Conservation (phyloP, 345 rosid species). For the Mallotus nudiflorus region DNA sequence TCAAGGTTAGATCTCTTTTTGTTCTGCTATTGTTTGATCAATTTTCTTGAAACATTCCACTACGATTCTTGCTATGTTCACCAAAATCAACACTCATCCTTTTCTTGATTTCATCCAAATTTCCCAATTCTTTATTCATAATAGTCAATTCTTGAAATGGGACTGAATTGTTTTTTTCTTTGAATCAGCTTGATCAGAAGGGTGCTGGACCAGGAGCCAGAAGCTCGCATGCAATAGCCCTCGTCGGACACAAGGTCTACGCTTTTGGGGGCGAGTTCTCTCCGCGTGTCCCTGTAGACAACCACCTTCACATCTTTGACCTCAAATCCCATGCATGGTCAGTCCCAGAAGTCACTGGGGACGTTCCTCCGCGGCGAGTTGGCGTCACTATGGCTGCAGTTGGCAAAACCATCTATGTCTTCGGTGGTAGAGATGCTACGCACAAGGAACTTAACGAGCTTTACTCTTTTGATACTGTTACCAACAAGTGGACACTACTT, state of each 20-base stretch:
- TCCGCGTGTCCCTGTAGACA: slow-evolving; percentile 91
- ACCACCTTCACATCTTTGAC: slow-evolving; percentile 68
- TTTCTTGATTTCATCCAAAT: too few species aligned
- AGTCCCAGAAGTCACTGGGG: slow-evolving; percentile 53
- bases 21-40: background rate
- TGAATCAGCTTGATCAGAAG: slow-evolving; percentile 62
- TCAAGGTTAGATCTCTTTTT: slow-evolving; percentile 42
- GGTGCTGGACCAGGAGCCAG: slow-evolving; percentile 85
- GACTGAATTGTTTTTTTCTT: too few species aligned
- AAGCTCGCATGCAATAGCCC: slow-evolving; percentile 84
- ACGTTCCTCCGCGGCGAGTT: slow-evolving; percentile 81
- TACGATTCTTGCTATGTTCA: background rate
- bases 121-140: background rate
- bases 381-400: slow-evolving; percentile 86
- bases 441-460: slow-evolving; percentile 82
- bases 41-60: background rate
- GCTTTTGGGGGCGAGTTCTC: slow-evolving; percentile 80
- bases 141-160: background rate
- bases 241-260: slow-evolving; percentile 62
- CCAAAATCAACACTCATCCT: background rate
- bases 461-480: slow-evolving; percentile 60
- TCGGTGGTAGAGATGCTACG: slow-evolving; percentile 73
- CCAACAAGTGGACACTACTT: slow-evolving; percentile 64
- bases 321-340: slow-evolving; percentile 65
- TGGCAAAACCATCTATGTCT: slow-evolving; percentile 55